Evolutionary conservation across 2,329 filamentous ascomycete genomes (phyloP), one percentile per base, ranked within the genome.

Genomic region (Zymoseptoria pseudotritici): DNA sequence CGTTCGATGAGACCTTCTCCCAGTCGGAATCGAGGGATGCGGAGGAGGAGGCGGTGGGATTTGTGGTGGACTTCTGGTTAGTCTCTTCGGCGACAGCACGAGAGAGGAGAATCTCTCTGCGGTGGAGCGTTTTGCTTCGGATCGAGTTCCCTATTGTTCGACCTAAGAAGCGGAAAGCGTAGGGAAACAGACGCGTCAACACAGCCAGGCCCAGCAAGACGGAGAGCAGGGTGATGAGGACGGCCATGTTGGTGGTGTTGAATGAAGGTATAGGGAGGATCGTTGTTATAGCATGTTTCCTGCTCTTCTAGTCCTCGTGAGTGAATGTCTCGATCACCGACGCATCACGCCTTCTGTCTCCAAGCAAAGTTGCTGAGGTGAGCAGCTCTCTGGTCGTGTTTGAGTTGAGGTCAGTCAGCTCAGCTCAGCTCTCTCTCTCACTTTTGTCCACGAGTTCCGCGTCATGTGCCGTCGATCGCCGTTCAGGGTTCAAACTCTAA

Each of bases 1-100:
- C 76, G 20, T 56, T 54, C 29, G 60, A 54, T 61, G 87, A 83
- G 22, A 90, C 80, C 68, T 85, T 86, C 72, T 90, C 86, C 86
- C 87, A 90, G 55, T 86, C 86, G 26, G 86, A 84, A 64, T 88
- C 85, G 29, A 82, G 78, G 49, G 66, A 66, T 56, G 72, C 67
- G 13, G 64, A 65, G 17, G 65, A 69, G 10, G 65, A 61, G 21
- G 69, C 55, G 54, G 58, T 60, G 26, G 61, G 60, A 21, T 55
- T 55, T 21, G 29, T 53, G 8, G 24, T 55, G 7, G 56, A 10
- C 21, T 29, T 21, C 21, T 62, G 54, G 57, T 68, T 62, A 26
- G 63, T 56, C 55, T 71, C 68, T 58, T 71, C 71, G 5, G 61
- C 55, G n/a, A 60, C 56, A 10, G 70, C 70, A 42, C 70, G 62